These are phyloP conservation scores for Pascua sp. DNA, from an alignment of 1,284 basidiomycete species.

Conservation along the genomic window DNA sequence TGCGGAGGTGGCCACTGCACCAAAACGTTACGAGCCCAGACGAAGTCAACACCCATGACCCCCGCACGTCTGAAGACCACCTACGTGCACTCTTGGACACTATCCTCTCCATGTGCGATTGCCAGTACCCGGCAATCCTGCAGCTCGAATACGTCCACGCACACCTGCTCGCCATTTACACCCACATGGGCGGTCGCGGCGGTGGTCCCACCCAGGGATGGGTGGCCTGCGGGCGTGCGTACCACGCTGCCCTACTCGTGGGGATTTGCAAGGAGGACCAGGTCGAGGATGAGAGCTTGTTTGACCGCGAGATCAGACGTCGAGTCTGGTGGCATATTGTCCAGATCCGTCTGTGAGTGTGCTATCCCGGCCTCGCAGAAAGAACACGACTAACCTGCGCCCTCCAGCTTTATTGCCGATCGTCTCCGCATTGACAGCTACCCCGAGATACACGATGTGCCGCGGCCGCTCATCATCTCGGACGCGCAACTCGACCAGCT, in stretches of 20 bases:
- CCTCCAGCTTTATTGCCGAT: background rate
- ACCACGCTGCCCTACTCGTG: conserved; percentile 2
- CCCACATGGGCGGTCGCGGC: background rate
- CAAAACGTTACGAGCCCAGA: too few species aligned
- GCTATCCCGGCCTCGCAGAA: background rate
- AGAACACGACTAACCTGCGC: background rate
- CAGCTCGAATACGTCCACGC: background rate
- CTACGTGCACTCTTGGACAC: background rate
- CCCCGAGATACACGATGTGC: conserved; percentile 1
- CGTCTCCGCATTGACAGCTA: conserved; percentile 2
- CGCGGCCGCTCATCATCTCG: conserved; percentile 1
- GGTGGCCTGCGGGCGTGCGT: background rate
- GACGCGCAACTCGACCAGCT: conserved; percentile 2
- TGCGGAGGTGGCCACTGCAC: too few species aligned
- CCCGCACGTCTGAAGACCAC: too few species aligned
- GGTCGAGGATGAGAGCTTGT: background rate
- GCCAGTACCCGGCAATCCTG: background rate
- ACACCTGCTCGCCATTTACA: background rate
- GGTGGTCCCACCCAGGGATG: background rate
- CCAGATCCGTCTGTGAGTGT: background rate
- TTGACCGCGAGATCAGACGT: conserved; percentile 1
- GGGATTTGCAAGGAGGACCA: conserved; percentile 1
- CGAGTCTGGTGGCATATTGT: background rate
- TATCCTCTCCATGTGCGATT: background rate
- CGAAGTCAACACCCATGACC: too few species aligned